Percentiles rank a stretch among this genome's conserved stretches.
These are phyloP conservation scores for Trichaptum fuscoviolaceum DNA, from an alignment of 768 basidiomycete genomes.

Conservation along the genomic window DNA sequence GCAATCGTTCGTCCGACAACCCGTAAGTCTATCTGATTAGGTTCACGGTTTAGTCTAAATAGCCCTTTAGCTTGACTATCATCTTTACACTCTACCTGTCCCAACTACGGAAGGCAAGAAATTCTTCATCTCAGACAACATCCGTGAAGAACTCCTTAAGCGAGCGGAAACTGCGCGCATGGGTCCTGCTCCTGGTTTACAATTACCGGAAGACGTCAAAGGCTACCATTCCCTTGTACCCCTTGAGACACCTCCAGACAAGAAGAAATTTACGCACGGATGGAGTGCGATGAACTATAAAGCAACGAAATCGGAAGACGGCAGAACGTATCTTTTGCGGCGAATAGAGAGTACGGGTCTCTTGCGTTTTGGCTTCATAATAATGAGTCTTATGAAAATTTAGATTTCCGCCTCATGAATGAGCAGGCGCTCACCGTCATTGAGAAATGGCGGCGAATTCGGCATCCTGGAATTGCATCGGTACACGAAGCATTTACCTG, in stretches of 20 bases:
- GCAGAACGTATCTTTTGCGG: constrained; percentile 68
- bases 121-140: constrained; percentile 84
- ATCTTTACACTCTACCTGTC: constrained; percentile 78
- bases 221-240: constrained; percentile 87
- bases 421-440: constrained; percentile 78
- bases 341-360: constrained; percentile 75
- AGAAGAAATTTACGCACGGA: constrained; percentile 72
- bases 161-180: constrained; percentile 41
- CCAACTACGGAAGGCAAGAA: constrained; percentile 47
- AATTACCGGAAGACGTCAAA: constrained; percentile 81
- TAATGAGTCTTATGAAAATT: constrained; percentile 2
- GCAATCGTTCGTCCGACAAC: constrained; percentile 56
- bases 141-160: constrained; percentile 53
- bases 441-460: constrained; percentile 80
- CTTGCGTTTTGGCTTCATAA: constrained; percentile 7
- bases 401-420: constrained; percentile 80
- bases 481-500: constrained; percentile 95
- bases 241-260: constrained; percentile 58
- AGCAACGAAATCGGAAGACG: constrained; percentile 73
- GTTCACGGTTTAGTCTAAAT: constrained; percentile 5
- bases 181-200: constrained; percentile 36
- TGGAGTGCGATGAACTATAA: constrained; percentile 85
- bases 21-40: constrained; percentile 39
- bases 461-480: constrained; percentile 80
- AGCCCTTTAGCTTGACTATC: constrained; percentile 72